These are phyloP conservation scores for Ustilago nuda DNA, from an alignment of 1,284 basidiomycete genomes.

Conservation along the genomic window DNA sequence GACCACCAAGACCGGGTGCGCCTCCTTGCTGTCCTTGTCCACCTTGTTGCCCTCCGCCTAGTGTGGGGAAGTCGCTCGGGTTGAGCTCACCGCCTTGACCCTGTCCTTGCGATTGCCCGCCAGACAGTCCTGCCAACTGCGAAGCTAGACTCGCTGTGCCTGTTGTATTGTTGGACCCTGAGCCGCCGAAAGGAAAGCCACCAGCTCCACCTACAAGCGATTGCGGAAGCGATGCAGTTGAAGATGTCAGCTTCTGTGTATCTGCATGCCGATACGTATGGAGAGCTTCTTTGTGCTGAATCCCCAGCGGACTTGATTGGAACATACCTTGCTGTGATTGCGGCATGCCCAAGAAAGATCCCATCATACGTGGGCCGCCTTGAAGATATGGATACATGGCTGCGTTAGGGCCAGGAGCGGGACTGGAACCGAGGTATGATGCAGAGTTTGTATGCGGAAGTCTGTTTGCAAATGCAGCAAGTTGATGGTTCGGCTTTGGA, in stretches of 20 bases:
- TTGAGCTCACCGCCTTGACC: constrained; percentile 54
- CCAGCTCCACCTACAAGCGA: constrained; percentile 29
- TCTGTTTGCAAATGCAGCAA: constrained; percentile 44
- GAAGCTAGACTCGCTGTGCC: constrained; percentile 50
- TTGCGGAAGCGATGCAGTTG: constrained; percentile 1
- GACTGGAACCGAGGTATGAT: constrained; percentile 34
- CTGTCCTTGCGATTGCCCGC: constrained; percentile 43
- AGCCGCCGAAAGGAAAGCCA: constrained; percentile 54
- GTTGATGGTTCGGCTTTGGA: constrained; percentile 39
- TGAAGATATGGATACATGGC: constrained; percentile 56
- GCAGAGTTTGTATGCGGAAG: constrained; percentile 33
- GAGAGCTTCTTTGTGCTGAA: neutral
- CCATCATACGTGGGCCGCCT: constrained; percentile 56
- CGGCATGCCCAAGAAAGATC: constrained; percentile 51
- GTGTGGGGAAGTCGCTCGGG: constrained; percentile 59
- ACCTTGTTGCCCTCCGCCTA: constrained; percentile 44
- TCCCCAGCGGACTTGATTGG: neutral
- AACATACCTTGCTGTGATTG: constrained; percentile 46
- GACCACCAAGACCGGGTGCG: constrained; percentile 38
- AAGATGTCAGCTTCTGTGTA: constrained; percentile 3
- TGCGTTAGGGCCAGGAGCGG: constrained; percentile 25
- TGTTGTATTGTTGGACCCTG: constrained; percentile 50
- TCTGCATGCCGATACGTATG: neutral
- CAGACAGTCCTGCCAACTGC: constrained; percentile 40
- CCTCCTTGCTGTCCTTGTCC: constrained; percentile 49